A percentile compares a stretch with the other conserved stretches of the same genome.
Evolutionary conservation across 805 yeast species (phyloP).

Genomic region (Pichia pseudocactophila): DNA sequence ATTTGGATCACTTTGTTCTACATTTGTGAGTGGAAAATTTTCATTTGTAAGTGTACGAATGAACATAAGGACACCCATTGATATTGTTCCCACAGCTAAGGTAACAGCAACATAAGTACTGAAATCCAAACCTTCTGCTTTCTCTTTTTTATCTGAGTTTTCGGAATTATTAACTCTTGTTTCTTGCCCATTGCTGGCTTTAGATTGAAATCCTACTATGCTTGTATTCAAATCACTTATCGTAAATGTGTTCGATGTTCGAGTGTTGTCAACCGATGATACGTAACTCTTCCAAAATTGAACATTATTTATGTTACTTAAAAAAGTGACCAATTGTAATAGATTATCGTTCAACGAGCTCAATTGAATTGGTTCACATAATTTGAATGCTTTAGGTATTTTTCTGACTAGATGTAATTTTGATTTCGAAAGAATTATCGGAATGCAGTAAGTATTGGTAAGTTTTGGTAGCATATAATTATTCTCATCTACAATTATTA

Average conservation of each 20-base stretch:
- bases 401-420: neutral
- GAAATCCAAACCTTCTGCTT: constrained; percentile 1
- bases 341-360: constrained; percentile 23
- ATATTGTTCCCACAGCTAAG: constrained; percentile 23
- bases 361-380: constrained; percentile 28
- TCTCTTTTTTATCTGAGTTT: constrained; percentile 3
- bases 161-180: neutral
- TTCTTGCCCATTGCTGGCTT: no score
- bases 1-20: neutral
- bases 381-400: constrained; percentile 17
- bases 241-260: constrained; percentile 4
- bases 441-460: constrained; percentile 7
- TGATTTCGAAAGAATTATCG: constrained; percentile 1
- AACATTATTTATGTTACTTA: constrained; percentile 19
- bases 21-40: neutral
- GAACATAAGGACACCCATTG: constrained; percentile 22
- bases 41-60: constrained; percentile 17
- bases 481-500: constrained; percentile 22
- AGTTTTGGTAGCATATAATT: constrained; percentile 23
- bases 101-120: constrained; percentile 19
- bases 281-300: constrained; percentile 11
- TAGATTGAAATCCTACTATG: constrained; percentile 13
- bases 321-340: constrained; percentile 25
- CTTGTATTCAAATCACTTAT: constrained; percentile 20
- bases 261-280: constrained; percentile 1